phyloP scores from a whole-genome alignment of 169 alveolate genomes.

The Plasmodium yoelii region DNA sequence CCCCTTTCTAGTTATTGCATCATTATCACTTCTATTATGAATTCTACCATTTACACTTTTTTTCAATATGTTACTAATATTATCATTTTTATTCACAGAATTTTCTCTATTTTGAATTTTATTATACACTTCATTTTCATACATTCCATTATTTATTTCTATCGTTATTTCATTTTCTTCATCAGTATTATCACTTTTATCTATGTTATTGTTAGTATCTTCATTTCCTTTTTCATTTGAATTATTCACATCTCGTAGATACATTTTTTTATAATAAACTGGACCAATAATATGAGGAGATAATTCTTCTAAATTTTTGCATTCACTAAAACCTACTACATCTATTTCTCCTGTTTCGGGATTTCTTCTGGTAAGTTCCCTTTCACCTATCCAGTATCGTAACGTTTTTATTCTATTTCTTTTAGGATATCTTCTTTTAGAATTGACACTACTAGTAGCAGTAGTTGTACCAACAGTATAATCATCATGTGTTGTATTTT shows the following conservation, averaged over 20 bases:
- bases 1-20: background rate
- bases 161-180: background rate
- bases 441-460: background rate
- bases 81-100: background rate
- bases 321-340: constrained; percentile 66
- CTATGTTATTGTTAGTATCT: background rate
- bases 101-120: background rate
- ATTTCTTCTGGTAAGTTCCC: constrained; percentile 56
- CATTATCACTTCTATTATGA: background rate
- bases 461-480: background rate
- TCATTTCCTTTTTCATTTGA: background rate
- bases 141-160: background rate
- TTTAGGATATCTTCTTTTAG: constrained; percentile 46
- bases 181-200: background rate
- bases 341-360: constrained; percentile 71
- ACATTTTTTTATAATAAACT: constrained; percentile 27
- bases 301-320: constrained; percentile 35
- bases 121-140: background rate
- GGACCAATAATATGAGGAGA: constrained; percentile 73
- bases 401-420: constrained; percentile 61
- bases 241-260: constrained; percentile 19
- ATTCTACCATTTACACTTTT: background rate
- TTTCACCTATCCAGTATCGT: constrained; percentile 72
- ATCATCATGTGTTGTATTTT: background rate
- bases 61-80: background rate